A percentile compares a stretch with the other conserved stretches of the same genome.
Conservation (phyloP, 2,329 filamentous ascomycete species). For the Eutypella sp. region DNA sequence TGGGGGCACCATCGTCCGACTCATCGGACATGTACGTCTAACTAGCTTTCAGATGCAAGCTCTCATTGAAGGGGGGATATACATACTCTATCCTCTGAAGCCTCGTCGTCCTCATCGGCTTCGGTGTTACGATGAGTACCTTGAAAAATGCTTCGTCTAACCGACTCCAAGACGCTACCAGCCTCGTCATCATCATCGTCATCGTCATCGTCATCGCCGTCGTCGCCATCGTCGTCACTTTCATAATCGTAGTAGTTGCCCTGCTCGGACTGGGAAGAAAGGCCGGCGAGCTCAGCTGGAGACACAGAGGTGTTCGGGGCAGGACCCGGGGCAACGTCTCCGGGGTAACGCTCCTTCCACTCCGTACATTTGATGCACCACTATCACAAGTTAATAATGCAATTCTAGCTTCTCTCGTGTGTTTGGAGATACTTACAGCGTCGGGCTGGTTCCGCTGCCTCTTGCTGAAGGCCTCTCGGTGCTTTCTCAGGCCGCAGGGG, state of each 20-base stretch:
- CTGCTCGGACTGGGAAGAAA: background rate
- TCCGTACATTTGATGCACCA: conserved; percentile 31
- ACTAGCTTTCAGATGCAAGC: no score
- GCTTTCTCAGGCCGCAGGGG: conserved; percentile 25
- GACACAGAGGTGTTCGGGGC: conserved; percentile 14
- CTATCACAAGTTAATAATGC: no score
- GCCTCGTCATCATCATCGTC: conserved; percentile 5
- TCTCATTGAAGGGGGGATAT: no score
- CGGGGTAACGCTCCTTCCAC: conserved; percentile 24
- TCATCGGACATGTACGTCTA: no score
- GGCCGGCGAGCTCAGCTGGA: conserved; percentile 1
- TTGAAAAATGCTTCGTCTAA: background rate
- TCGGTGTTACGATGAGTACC: conserved; percentile 2
- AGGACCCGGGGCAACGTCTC: conserved; percentile 16
- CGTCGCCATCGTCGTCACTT: background rate
- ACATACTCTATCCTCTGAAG: background rate
- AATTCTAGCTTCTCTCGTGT: no score
- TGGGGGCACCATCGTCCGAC: no score
- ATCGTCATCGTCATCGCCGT: conserved; percentile 4
- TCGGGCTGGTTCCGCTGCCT: conserved; percentile 22
- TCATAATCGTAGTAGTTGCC: conserved; percentile 1
- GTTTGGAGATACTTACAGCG: conserved; percentile 20
- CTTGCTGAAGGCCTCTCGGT: conserved; percentile 28
- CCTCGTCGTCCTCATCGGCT: conserved; percentile 1
- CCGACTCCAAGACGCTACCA: conserved; percentile 3